Evolutionary conservation across 2,329 filamentous ascomycete genomes (phyloP).

Genomic region (Phyllosticta citriasiana): DNA sequence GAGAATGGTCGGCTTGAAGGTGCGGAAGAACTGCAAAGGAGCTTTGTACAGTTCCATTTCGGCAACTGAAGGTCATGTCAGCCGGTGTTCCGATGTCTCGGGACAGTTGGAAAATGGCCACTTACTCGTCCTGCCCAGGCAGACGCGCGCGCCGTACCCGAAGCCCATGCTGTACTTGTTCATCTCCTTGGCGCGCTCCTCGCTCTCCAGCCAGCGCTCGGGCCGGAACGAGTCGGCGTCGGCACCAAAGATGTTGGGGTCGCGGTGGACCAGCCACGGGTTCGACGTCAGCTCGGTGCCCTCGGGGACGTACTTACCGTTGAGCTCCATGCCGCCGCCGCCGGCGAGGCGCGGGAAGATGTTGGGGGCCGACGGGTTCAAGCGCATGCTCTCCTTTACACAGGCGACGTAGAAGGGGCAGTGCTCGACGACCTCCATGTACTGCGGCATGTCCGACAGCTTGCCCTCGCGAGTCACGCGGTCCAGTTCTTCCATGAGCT

Average conservation of each 20-base stretch:
- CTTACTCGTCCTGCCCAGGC: slow-evolving; percentile 36
- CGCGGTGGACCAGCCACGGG: slow-evolving; percentile 22
- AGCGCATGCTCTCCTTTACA: slow-evolving; percentile 41
- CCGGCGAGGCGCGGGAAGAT: slow-evolving; percentile 40
- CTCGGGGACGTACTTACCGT: slow-evolving; percentile 22
- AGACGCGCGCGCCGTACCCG: slow-evolving; percentile 40
- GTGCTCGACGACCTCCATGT: slow-evolving; percentile 19
- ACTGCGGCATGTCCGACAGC: slow-evolving; percentile 18
- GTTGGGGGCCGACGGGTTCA: slow-evolving; percentile 41
- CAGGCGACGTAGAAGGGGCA: slow-evolving; percentile 41
- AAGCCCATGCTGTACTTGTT: slow-evolving; percentile 42
- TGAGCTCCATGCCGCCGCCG: slow-evolving; percentile 25
- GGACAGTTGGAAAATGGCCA: no score
- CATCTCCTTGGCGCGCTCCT: slow-evolving; percentile 31
- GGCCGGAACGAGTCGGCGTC: slow-evolving; percentile 21
- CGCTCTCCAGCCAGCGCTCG: slow-evolving; percentile 24
- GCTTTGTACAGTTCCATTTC: slow-evolving; percentile 45
- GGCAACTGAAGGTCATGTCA: slow-evolving; percentile 23
- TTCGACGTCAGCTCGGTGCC: slow-evolving; percentile 22
- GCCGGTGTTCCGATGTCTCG: no score
- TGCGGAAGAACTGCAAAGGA: slow-evolving; percentile 31
- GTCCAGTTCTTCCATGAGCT: slow-evolving; percentile 40
- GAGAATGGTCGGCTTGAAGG: slow-evolving; percentile 24
- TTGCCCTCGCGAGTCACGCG: slow-evolving; percentile 23
- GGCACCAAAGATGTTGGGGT: slow-evolving; percentile 19